phyloP scores from a whole-genome alignment of 805 yeast species.

The Kodamaea hsintzibuensis region DNA sequence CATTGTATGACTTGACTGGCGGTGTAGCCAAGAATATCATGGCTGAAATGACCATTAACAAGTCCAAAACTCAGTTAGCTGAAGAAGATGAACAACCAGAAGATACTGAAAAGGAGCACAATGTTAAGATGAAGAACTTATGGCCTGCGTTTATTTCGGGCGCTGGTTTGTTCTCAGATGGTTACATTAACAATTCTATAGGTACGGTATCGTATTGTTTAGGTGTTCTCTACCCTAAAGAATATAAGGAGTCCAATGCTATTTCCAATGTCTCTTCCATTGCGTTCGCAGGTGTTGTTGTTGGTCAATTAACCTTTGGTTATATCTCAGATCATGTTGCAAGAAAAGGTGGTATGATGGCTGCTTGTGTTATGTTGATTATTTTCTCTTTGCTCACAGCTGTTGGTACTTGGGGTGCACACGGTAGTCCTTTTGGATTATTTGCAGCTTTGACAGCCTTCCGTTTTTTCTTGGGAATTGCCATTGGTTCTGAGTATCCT shows the following conservation, averaged over 20 bases:
- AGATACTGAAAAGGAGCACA: slow-evolving; percentile 10
- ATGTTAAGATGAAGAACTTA: slow-evolving; percentile 14
- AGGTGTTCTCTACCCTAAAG: slow-evolving; percentile 59
- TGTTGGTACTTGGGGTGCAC: slow-evolving; percentile 74
- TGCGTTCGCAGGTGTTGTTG: slow-evolving; percentile 87
- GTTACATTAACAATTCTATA: slow-evolving; percentile 84
- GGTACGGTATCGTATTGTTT: slow-evolving; percentile 75
- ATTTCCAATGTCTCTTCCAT: slow-evolving; percentile 79
- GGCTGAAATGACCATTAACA: slow-evolving; percentile 45
- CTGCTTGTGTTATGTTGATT: slow-evolving; percentile 72
- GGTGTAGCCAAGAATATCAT: slow-evolving; percentile 44
- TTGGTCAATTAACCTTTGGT: slow-evolving; percentile 83
- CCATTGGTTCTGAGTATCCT: slow-evolving; percentile 93
- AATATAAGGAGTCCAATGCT: slow-evolving; percentile 64
- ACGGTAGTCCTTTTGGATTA: slow-evolving; percentile 68
- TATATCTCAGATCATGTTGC: slow-evolving; percentile 74
- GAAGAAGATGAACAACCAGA: slow-evolving; percentile 20
- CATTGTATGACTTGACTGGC: slow-evolving; percentile 34
- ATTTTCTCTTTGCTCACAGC: slow-evolving; percentile 65
- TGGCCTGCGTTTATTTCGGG: slow-evolving; percentile 58
- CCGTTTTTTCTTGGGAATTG: slow-evolving; percentile 84
- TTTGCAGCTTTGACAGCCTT: slow-evolving; percentile 80
- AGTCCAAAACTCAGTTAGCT: slow-evolving; percentile 21
- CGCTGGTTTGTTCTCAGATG: slow-evolving; percentile 90
- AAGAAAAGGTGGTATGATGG: slow-evolving; percentile 79